phyloP scores from a whole-genome alignment of 1,139 yeast species.

The Blastobotrys aristatus region DNA sequence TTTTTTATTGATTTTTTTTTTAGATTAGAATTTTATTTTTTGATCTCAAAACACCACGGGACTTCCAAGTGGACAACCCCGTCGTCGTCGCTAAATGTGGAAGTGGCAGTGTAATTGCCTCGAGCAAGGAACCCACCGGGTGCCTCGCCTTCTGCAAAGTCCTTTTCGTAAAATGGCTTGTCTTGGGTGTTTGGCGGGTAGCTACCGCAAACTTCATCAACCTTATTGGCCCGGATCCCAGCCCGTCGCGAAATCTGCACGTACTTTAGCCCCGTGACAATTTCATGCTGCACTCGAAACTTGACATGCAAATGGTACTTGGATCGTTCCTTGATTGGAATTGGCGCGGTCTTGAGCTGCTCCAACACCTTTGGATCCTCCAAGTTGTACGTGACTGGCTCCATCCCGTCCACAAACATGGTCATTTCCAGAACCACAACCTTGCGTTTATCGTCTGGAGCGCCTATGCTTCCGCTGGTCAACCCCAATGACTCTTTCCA shows the following conservation, averaged over 20 bases:
- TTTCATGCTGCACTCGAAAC: constrained; percentile 85
- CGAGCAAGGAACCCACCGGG: constrained; percentile 88
- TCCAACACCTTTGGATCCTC: constrained; percentile 42
- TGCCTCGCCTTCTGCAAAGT: constrained; percentile 78
- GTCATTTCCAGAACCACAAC: constrained; percentile 79
- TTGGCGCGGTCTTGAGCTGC: constrained; percentile 50
- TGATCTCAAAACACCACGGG: constrained; percentile 82
- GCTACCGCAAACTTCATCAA: constrained; percentile 85
- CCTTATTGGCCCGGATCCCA: constrained; percentile 80
- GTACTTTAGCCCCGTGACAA: constrained; percentile 85
- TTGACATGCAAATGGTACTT: constrained; percentile 67
- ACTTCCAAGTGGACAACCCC: constrained; percentile 64
- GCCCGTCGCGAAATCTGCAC: constrained; percentile 80
- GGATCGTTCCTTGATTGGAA: constrained; percentile 73
- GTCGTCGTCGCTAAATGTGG: constrained; percentile 88
- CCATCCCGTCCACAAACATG: constrained; percentile 58
- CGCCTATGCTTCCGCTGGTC: constrained; percentile 38
- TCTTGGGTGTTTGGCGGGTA: constrained; percentile 85
- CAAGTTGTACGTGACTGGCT: constrained; percentile 45
- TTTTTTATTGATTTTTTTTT: constrained; percentile 3
- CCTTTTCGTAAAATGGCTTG: constrained; percentile 73
- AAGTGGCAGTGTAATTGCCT: constrained; percentile 75
- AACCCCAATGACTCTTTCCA: constrained; percentile 92
- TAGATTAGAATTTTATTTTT: constrained; percentile 3
- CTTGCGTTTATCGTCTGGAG: constrained; percentile 65